Conservation (phyloP, 2,329 filamentous ascomycete genomes). For the Tolypocladium album region DNA sequence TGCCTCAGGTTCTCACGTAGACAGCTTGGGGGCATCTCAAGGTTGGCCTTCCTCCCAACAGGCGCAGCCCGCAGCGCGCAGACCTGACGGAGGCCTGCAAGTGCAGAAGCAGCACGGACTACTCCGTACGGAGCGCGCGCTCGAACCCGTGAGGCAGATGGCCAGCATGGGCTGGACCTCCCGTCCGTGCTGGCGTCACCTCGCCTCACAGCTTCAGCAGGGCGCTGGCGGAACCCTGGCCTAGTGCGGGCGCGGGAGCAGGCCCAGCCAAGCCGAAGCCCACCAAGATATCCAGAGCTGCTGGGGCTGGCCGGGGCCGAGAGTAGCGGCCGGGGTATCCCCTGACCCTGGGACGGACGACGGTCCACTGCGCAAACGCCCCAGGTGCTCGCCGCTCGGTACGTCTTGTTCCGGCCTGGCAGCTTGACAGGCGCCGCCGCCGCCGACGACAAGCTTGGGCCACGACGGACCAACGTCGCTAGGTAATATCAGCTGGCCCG, state of each 20-base stretch:
- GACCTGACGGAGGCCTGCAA: neutral
- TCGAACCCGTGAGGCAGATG: neutral
- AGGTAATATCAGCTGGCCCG: neutral
- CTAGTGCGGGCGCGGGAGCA: constrained; percentile 3
- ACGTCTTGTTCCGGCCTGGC: neutral
- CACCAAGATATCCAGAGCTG: neutral
- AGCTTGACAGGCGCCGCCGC: neutral
- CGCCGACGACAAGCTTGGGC: neutral
- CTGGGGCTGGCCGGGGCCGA: neutral
- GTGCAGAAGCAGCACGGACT: neutral
- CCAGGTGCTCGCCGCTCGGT: neutral
- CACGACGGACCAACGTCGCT: neutral
- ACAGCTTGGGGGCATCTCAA: neutral
- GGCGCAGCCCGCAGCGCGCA: neutral
- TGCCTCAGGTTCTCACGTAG: neutral
- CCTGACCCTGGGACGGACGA: neutral
- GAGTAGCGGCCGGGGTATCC: neutral
- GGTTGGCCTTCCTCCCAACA: neutral
- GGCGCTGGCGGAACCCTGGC: neutral
- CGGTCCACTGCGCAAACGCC: neutral
- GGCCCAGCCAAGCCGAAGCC: constrained; percentile 2
- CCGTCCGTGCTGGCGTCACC: neutral
- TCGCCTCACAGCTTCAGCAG: neutral
- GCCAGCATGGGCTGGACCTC: neutral
- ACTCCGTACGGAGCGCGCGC: too few species aligned